Percentiles rank a stretch among this genome's conserved stretches.
Evolutionary conservation across 306 rosid species (phyloP).

Genomic region (Senna tora): DNA sequence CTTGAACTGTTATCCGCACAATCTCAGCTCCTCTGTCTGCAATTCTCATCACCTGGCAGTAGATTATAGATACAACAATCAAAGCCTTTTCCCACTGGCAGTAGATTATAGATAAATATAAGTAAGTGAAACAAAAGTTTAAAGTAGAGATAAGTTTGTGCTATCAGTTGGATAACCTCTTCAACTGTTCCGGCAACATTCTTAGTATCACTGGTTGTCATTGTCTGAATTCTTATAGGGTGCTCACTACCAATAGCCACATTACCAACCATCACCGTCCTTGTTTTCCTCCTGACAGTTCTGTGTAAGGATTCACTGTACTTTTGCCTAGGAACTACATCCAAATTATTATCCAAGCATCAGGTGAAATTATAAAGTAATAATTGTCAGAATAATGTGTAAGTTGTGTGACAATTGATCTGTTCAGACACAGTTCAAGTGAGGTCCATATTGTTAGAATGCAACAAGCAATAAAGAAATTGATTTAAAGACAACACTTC

Average conservation of each 20-base stretch:
- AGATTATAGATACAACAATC: no score
- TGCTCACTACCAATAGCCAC: slow-evolving; percentile 91
- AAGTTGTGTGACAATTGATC: background rate
- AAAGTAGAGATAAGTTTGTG: background rate
- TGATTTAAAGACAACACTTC: background rate
- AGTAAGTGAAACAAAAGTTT: background rate
- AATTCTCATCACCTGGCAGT: slow-evolving; percentile 81
- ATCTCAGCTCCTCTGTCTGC: slow-evolving; percentile 95
- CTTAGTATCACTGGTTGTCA: slow-evolving; percentile 96
- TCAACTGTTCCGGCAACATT: slow-evolving; percentile 93
- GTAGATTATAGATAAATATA: no score
- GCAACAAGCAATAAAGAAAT: background rate
- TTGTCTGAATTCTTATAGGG: slow-evolving; percentile 98
- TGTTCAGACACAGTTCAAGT: background rate
- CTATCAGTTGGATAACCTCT: slow-evolving; percentile 59
- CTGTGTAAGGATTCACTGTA: slow-evolving; percentile 83
- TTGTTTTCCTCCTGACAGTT: slow-evolving; percentile 88
- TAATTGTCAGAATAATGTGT: background rate
- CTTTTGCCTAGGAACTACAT: slow-evolving; percentile 90
- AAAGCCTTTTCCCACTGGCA: no score
- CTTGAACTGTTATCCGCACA: slow-evolving; percentile 95
- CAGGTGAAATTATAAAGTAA: slow-evolving; percentile 34
- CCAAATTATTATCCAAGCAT: slow-evolving; percentile 41
- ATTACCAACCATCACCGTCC: slow-evolving; percentile 93
- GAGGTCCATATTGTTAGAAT: background rate